phyloP scores from a whole-genome alignment of 805 yeast genomes.

The Priceomyces haplophilus region DNA sequence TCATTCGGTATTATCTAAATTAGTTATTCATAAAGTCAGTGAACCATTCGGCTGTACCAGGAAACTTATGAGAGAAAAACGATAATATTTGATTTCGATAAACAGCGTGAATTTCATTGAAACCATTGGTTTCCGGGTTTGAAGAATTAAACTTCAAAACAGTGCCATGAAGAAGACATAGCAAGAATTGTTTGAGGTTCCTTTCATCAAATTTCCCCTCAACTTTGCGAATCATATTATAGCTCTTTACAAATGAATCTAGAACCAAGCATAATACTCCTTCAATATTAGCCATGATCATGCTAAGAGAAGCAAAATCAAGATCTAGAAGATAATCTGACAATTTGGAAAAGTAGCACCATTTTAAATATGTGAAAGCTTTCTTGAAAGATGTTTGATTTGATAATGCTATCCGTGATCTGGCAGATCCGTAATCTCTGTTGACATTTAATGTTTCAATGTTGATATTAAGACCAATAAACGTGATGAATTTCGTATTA shows the following conservation, averaged over 20 bases:
- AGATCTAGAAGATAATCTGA: constrained; percentile 18
- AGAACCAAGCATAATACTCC: constrained; percentile 10
- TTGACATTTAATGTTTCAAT: constrained; percentile 18
- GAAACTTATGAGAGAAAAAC: neutral
- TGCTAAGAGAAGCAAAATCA: constrained; percentile 10
- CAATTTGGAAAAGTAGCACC: constrained; percentile 21
- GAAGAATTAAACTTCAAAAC: constrained; percentile 11
- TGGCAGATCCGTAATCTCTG: constrained; percentile 8
- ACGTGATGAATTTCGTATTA: constrained; percentile 12
- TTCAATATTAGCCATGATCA: constrained; percentile 14
- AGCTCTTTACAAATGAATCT: constrained; percentile 8
- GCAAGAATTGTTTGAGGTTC: constrained; percentile 12
- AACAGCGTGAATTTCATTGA: constrained; percentile 8
- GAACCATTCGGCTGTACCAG: neutral
- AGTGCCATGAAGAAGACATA: constrained; percentile 12
- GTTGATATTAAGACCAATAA: constrained; percentile 31
- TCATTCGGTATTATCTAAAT: constrained; percentile 30
- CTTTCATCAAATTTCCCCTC: constrained; percentile 6
- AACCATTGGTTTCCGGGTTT: constrained; percentile 8
- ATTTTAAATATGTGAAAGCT: constrained; percentile 18
- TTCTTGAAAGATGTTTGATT: constrained; percentile 16
- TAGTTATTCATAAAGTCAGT: constrained; percentile 8
- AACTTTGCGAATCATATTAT: constrained; percentile 5
- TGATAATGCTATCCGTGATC: constrained; percentile 9
- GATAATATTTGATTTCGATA: constrained; percentile 6